Conservation (phyloP, 805 yeast genomes). For the Teunomyces kruisii region DNA sequence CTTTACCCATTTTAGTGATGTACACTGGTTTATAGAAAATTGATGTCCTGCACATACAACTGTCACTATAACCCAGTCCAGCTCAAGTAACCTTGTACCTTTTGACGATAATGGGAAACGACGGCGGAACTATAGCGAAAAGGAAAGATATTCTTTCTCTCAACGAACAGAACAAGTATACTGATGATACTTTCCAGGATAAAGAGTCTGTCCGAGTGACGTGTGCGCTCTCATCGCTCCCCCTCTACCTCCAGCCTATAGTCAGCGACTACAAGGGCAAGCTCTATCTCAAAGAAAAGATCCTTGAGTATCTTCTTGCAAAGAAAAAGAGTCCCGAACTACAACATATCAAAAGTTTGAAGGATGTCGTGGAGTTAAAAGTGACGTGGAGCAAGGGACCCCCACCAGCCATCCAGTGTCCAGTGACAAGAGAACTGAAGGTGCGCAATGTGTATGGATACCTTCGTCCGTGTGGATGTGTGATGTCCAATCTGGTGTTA, state of each 20-base stretch:
- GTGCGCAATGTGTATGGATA: conserved; percentile 23
- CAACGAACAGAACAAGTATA: conserved; percentile 16
- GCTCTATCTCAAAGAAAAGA: conserved; percentile 61
- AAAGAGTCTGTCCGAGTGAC: conserved; percentile 38
- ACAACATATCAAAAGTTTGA: conserved; percentile 21
- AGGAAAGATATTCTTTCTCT: conserved; percentile 49
- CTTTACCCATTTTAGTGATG: too few relatives aligned
- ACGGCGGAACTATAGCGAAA: conserved; percentile 72
- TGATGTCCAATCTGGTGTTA: conserved; percentile 25
- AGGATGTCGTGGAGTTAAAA: conserved; percentile 26
- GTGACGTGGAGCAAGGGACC: conserved; percentile 18
- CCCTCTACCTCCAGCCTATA: conserved; percentile 47
- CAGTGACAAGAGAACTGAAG: conserved; percentile 24
- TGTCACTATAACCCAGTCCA: too few relatives aligned
- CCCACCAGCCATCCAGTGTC: conserved; percentile 26
- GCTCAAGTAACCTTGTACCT: too few relatives aligned
- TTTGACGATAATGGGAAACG: conserved; percentile 38
- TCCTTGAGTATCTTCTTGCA: conserved; percentile 56
- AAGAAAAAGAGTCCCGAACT: conserved; percentile 16
- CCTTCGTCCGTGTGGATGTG: conserved; percentile 41
- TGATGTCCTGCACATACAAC: background rate
- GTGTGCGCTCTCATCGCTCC: conserved; percentile 48
- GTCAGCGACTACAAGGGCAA: conserved; percentile 71
- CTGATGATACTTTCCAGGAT: conserved; percentile 14
- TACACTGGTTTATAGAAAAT: too few relatives aligned